Conservation (phyloP, 2,329 filamentous ascomycete species). For the Talaromyces sp. region DNA sequence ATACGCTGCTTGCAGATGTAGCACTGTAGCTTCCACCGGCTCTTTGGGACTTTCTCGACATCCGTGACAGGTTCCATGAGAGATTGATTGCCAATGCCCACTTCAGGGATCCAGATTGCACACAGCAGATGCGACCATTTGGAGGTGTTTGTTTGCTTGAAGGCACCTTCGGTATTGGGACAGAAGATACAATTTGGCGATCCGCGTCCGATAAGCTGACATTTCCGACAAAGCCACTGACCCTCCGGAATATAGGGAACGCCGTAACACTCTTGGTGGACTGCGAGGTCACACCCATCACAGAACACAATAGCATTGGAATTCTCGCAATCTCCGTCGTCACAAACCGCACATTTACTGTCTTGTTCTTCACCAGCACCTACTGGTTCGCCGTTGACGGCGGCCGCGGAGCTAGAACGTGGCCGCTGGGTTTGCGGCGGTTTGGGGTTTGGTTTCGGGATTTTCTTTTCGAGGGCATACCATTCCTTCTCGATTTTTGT, state of each 20-base stretch:
- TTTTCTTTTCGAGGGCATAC: slow-evolving; percentile 91
- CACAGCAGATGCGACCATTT: slow-evolving; percentile 97
- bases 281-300: slow-evolving; percentile 92
- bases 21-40: slow-evolving; percentile 85
- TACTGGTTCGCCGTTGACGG: slow-evolving; percentile 87
- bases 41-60: slow-evolving; percentile 93
- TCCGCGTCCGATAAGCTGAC: slow-evolving; percentile 87
- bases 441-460: slow-evolving; percentile 94
- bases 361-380: slow-evolving; percentile 84
- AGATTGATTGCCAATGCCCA: slow-evolving; percentile 88
- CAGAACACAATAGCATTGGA: slow-evolving; percentile 99
- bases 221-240: slow-evolving; percentile 96
- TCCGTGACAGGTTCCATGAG: slow-evolving; percentile 99
- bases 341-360: slow-evolving; percentile 94
- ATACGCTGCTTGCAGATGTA: slow-evolving; percentile 97
- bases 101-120: slow-evolving; percentile 97
- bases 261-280: slow-evolving; percentile 98
- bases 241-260: slow-evolving; percentile 98
- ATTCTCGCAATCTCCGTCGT: slow-evolving; percentile 99
- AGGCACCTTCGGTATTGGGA: slow-evolving; percentile 92
- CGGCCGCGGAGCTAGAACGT: slow-evolving; percentile 86
- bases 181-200: slow-evolving; percentile 97
- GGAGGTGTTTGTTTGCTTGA: slow-evolving; percentile 94
- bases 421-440: slow-evolving; percentile 91
- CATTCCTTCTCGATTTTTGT: slow-evolving; percentile 99